Evolutionary conservation across 257 asterid genomes (phyloP).

Genomic region (Petunia axillaris): DNA sequence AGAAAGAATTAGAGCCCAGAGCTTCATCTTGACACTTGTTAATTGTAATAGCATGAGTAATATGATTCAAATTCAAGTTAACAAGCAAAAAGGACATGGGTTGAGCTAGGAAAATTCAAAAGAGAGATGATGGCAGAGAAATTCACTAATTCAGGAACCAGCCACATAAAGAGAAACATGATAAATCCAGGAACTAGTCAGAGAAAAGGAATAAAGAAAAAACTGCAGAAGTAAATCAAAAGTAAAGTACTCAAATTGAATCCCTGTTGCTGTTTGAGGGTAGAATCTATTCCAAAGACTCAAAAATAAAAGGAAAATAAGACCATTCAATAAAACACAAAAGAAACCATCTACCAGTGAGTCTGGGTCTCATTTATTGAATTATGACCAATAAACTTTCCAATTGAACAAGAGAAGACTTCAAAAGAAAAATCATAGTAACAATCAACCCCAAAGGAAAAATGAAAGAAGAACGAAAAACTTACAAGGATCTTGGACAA

Average conservation of each 20-base stretch:
- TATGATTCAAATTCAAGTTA: background rate
- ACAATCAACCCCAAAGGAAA: background rate
- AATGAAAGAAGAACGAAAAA: constrained; percentile 24
- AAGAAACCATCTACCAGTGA: background rate
- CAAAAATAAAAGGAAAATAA: constrained; percentile 16
- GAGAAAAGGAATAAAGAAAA: background rate
- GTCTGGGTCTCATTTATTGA: background rate
- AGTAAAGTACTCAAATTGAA: background rate
- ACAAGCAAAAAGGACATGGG: background rate
- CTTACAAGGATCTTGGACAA: constrained; percentile 96
- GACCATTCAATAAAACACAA: constrained; percentile 8
- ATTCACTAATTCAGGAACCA: background rate
- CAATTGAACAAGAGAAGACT: constrained; percentile 14
- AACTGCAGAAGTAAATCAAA: constrained; percentile 6
- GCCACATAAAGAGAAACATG: constrained; percentile 10
- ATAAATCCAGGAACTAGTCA: background rate
- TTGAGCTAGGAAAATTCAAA: background rate
- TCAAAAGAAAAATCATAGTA: background rate
- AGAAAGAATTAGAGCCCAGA: background rate
- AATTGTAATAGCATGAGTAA: background rate
- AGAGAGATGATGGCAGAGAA: constrained; percentile 6
- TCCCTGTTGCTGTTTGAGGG: constrained; percentile 5
- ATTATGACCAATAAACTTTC: background rate
- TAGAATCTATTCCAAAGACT: background rate
- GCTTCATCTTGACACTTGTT: constrained; percentile 1